Conservation (phyloP, 768 basidiomycete genomes). For the Leccinum incarnatum region DNA sequence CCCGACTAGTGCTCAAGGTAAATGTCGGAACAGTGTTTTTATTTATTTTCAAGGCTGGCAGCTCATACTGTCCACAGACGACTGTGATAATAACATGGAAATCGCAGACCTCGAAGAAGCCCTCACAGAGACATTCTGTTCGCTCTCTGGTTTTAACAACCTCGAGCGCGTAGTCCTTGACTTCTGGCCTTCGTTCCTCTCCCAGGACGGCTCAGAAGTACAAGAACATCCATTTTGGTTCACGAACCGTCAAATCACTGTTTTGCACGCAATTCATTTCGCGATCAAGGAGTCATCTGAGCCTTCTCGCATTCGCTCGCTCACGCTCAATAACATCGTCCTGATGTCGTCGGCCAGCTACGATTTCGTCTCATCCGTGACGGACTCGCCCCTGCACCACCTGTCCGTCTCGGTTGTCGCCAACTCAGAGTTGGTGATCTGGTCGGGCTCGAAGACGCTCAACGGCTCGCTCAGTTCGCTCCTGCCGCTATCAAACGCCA, state of each 20-base stretch:
- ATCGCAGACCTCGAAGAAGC: background rate
- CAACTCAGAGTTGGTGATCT: constrained; percentile 28
- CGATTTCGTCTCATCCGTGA: constrained; percentile 27
- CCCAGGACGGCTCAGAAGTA: constrained; percentile 21
- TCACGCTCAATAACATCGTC: constrained; percentile 27
- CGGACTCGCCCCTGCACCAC: constrained; percentile 27
- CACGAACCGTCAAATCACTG: constrained; percentile 24
- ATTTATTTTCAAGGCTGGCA: no score
- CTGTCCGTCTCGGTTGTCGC: constrained; percentile 31
- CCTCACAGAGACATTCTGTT: background rate
- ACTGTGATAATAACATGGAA: background rate
- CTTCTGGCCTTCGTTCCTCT: constrained; percentile 32
- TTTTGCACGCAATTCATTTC: constrained; percentile 24
- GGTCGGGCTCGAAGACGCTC: constrained; percentile 31
- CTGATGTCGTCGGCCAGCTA: constrained; percentile 24
- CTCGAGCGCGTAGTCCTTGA: constrained; percentile 20
- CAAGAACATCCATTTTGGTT: constrained; percentile 33
- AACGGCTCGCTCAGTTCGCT: constrained; percentile 27
- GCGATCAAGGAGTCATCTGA: constrained; percentile 18
- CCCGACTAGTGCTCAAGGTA: constrained; percentile 14
- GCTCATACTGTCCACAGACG: background rate
- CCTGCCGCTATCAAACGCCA: constrained; percentile 20
- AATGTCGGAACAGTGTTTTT: no score
- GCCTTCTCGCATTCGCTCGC: constrained; percentile 19
- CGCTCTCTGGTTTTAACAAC: background rate